phyloP scores from a whole-genome alignment of 805 yeast species.

The Monosporozyma servazzii region DNA sequence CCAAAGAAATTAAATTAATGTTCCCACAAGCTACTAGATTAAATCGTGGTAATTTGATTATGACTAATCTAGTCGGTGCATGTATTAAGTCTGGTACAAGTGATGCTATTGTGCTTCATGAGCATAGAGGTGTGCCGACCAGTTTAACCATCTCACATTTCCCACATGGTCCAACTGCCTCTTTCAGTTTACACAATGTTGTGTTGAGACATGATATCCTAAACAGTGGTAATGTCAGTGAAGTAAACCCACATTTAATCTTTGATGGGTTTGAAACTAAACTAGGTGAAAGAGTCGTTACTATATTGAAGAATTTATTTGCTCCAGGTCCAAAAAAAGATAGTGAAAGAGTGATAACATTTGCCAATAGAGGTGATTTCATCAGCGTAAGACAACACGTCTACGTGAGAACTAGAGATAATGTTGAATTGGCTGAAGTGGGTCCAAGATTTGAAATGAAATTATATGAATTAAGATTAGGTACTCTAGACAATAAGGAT shows the following conservation, averaged over 20 bases:
- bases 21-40: slow-evolving; percentile 84
- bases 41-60: slow-evolving; percentile 86
- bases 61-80: slow-evolving; percentile 75
- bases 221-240: slow-evolving; percentile 79
- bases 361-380: slow-evolving; percentile 82
- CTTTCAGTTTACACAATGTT: slow-evolving; percentile 89
- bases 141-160: slow-evolving; percentile 87
- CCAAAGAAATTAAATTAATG: slow-evolving; percentile 82
- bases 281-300: slow-evolving; percentile 74
- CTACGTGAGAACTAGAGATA: slow-evolving; percentile 78
- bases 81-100: slow-evolving; percentile 75
- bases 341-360: slow-evolving; percentile 84
- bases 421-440: slow-evolving; percentile 87
- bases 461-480: slow-evolving; percentile 76
- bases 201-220: slow-evolving; percentile 86
- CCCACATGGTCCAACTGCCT: slow-evolving; percentile 97
- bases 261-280: slow-evolving; percentile 81
- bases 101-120: slow-evolving; percentile 81
- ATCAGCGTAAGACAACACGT: slow-evolving; percentile 94
- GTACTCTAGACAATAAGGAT: slow-evolving; percentile 89
- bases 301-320: slow-evolving; percentile 76
- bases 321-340: slow-evolving; percentile 96
- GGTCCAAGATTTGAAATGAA: slow-evolving; percentile 99
- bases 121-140: slow-evolving; percentile 97
- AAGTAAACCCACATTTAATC: slow-evolving; percentile 86